Conservation (phyloP, 148 eudicot genomes). For the Amaranthus hypochondriacus region DNA sequence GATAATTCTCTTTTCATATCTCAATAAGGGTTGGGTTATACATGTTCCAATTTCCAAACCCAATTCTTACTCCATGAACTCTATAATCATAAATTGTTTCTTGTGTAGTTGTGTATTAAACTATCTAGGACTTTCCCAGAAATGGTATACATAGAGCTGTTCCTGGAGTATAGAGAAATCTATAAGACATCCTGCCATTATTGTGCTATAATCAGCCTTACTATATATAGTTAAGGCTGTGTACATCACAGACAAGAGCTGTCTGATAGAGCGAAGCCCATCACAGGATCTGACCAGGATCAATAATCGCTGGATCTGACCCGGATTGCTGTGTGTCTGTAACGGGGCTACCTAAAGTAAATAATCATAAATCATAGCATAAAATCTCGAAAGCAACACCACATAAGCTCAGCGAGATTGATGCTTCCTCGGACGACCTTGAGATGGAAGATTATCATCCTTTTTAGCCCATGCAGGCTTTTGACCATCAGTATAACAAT, state of each 20-base stretch:
- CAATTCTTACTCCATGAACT: too few relatives aligned
- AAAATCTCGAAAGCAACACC: too few relatives aligned
- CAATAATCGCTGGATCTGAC: neutral
- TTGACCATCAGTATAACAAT: slow-evolving; percentile 69
- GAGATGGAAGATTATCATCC: slow-evolving; percentile 44
- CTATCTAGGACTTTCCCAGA: neutral
- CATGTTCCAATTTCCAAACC: too few relatives aligned
- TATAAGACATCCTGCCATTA: neutral
- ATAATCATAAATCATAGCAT: neutral
- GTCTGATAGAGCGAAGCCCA: neutral
- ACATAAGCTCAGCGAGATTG: slow-evolving; percentile 42
- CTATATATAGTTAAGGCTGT: neutral
- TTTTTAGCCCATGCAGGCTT: slow-evolving; percentile 90
- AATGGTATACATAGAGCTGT: neutral
- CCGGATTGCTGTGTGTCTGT: too few relatives aligned
- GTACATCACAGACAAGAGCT: neutral
- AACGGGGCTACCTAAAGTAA: neutral
- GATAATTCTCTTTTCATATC: too few relatives aligned
- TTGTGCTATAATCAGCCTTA: neutral
- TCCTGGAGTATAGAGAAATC: slow-evolving; percentile 9
- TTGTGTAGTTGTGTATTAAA: neutral
- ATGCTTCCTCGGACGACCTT: slow-evolving; percentile 81
- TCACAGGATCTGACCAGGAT: neutral
- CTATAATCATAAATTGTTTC: neutral
- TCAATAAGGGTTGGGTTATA: too few relatives aligned